Evolutionary conservation across 75 land plant species (phyloP).

Genomic region (Selaginella tamariscina): DNA sequence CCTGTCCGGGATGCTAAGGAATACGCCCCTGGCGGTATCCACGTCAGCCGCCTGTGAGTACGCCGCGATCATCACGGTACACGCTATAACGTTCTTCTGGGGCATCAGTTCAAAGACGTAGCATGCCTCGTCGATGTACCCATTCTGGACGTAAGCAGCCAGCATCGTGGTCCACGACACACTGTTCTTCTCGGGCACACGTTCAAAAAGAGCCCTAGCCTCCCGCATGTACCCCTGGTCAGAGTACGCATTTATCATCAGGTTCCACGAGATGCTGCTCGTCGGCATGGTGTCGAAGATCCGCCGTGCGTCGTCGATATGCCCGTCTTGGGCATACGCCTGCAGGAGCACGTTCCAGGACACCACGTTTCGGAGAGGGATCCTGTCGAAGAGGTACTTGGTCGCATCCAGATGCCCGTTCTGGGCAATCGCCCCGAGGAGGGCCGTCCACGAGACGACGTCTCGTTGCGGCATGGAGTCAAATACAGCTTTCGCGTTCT

Average conservation of each 20-base stretch:
- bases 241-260: not conserved
- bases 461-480: not conserved
- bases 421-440: not conserved
- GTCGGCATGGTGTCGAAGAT: not conserved
- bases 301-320: not conserved
- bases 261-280: not conserved
- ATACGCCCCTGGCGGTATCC: not conserved
- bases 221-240: not conserved
- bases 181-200: not conserved
- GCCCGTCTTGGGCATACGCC: not conserved
- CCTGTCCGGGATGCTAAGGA: not conserved
- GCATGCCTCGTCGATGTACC: not conserved
- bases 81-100: not conserved
- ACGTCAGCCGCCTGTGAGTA: not conserved
- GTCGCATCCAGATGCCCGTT: not conserved
- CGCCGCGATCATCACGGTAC: not conserved
- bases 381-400: not conserved
- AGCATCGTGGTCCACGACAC: constrained; percentile 7
- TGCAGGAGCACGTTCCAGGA: constrained; percentile 1
- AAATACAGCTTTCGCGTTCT: not conserved
- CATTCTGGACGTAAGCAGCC: not conserved
- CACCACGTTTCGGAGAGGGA: not conserved
- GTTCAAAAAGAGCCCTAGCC: not conserved
- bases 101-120: not conserved
- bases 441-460: not conserved